Base-by-base conservation (phyloP, 2,329 filamentous ascomycete genomes). In the Alternaria metachromatica region DNA sequence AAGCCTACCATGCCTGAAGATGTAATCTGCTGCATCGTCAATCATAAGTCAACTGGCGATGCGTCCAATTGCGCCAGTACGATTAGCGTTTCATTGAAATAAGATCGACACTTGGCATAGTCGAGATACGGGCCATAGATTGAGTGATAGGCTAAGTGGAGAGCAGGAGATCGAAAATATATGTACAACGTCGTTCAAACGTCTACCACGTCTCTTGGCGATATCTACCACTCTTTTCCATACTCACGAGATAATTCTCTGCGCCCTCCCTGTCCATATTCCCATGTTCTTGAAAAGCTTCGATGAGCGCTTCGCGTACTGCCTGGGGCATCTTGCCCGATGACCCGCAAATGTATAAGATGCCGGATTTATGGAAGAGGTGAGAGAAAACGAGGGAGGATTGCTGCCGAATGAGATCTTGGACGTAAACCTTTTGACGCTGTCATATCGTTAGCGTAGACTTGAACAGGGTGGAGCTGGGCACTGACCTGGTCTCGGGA, bases 311-410 rank as follows among this genome's bases (percentile, higher is more conserved):
- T 73, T 89, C 87, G 18, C 89, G 82, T 2, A 93, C 88, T 11
- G 88, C 89, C 71, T 89, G 87, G 2, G 90, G 90, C 90, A 93
- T 93, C 62, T 86, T 87, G 1, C 90, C 90, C 0, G 88, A 90
- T 0, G 87, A 87, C 2, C 87, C 87, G 71, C 86, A 88, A 20
- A 89, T 81, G 68, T 85, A 87, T 1, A 88, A 82, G 13, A 87
- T 84, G 0, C 88, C 89, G 0, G 79, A 70, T 12, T 82, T 73
- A 37, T 84, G 81, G 37, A 84, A 78, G 6, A 92, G 74, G n/a
- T 87, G 76, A 13, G 82, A 75, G 69, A 84, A 87, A 2, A 90
- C 82, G 12, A 83, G 69, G 8, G 72, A 70, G 3, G 81, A 81
- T 28, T 88, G 80, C 66, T 86, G 81, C 1, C 84, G 83, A 15